Evolutionary conservation across 179 eudicot species (phyloP), one percentile per base, ranked within the genome.

Genomic region (Silene noctiflora): DNA sequence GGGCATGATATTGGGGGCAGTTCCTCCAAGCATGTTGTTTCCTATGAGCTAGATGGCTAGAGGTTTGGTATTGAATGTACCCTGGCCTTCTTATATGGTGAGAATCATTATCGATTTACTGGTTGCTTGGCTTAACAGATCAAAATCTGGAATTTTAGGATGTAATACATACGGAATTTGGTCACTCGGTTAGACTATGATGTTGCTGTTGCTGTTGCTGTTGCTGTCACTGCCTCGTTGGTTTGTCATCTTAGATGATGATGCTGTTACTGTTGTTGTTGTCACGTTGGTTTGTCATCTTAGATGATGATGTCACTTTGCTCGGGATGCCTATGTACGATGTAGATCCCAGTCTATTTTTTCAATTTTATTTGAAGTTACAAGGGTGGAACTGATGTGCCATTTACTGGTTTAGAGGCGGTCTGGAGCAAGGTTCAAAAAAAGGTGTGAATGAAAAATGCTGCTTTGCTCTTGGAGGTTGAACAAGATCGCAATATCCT

Each of bases 61-160:
- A 58, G 75, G 55, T 81, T 81, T 84, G 87, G 86, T 86, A 81
- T 81, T 77, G 56, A 74, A 14, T 48, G 8, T 74, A 62, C 59
- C 33, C 21, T 48, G 67, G 48, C 35, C 35, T 27, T 27, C 29
- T 27, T 27, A 27, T 27, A 27, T 27, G 29, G 29, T 27, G 29
- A 27, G 29, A 27, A 27, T 27, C 29, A 2, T 27, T 27, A 27
- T 27, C 29, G 2, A 27, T 27, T 27, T 27, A 27, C 29, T 27
- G 29, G 29, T 27, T 27, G 29, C 29, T 27, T 27, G 29, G 29
- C 29, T 27, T 27, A 27, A 2, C 29, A 27, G 29, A 27, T 27
- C 29, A 27, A 27, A 27, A 27, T 27, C 29, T 27, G 29, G 29
- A 27, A 27, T 27, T 27, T 27, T 27, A 27, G 29, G 29, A 27